Percentiles rank a stretch among this genome's conserved stretches.
phyloP scores from a whole-genome alignment of 2,329 filamentous ascomycete species.

The Rhinocladiella similis region DNA sequence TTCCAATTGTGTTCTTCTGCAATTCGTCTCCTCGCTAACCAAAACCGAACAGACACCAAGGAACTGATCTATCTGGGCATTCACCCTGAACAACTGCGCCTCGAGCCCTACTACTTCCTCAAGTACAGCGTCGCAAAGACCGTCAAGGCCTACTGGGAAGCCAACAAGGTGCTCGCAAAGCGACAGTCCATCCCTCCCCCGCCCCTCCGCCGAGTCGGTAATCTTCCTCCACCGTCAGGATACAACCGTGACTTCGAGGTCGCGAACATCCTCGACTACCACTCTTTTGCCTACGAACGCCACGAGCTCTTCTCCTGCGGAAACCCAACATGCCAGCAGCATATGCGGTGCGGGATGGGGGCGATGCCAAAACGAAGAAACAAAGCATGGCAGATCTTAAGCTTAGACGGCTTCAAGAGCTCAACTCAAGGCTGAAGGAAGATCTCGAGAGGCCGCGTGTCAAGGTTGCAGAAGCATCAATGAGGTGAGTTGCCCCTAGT shows the following conservation, averaged over 20 bases:
- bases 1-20: conserved; percentile 1
- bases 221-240: conserved; percentile 7
- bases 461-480: conserved; percentile 89
- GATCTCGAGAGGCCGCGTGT: conserved; percentile 94
- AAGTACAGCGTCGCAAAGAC: not conserved
- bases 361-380: conserved; percentile 82
- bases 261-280: conserved; percentile 16
- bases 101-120: conserved; percentile 1
- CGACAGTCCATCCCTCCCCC: conserved; percentile 7
- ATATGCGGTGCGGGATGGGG: conserved; percentile 66
- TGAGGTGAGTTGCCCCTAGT: conserved; percentile 62
- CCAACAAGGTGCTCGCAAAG: conserved; percentile 1
- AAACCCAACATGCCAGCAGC: conserved; percentile 56
- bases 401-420: conserved; percentile 89
- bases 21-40: conserved; percentile 17
- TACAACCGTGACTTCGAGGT: conserved; percentile 1
- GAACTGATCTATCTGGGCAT: conserved; percentile 11
- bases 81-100: conserved; percentile 18
- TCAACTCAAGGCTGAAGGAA: conserved; percentile 93
- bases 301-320: conserved; percentile 16
- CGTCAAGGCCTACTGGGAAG: not conserved
- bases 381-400: conserved; percentile 99
- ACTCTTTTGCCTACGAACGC: conserved; percentile 18
- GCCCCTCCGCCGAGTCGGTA: conserved; percentile 9
- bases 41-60: conserved; percentile 12